A percentile compares a stretch with the other conserved stretches of the same genome.
Evolutionary conservation across 2,329 filamentous ascomycete species (phyloP).

Genomic region (Pezicula rhizophila): DNA sequence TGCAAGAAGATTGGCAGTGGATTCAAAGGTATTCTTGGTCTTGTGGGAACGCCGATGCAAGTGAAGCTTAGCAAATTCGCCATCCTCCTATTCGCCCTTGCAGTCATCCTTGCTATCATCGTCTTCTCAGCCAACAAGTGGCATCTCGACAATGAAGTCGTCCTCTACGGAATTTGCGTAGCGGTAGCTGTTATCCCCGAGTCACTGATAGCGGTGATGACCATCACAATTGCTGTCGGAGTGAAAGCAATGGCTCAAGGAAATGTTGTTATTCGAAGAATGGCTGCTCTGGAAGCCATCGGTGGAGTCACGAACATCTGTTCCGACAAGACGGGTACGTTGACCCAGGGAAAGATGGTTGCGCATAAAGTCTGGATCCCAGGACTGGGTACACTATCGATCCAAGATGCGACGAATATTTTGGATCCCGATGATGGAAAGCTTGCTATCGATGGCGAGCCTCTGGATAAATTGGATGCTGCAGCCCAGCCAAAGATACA

Average conservation of each 20-base stretch:
- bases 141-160: constrained; percentile 47
- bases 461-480: too few relatives aligned
- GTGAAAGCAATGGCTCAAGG: constrained; percentile 59
- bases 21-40: constrained; percentile 49
- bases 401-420: constrained; percentile 51
- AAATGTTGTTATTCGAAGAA: constrained; percentile 60
- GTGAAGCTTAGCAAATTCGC: constrained; percentile 82
- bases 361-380: constrained; percentile 56
- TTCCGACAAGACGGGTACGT: constrained; percentile 64
- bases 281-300: constrained; percentile 60
- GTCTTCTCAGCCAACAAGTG: constrained; percentile 56
- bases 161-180: constrained; percentile 56
- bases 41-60: constrained; percentile 77
- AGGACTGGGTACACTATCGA: constrained; percentile 43
- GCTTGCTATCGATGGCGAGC: constrained; percentile 35
- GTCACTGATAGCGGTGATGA: constrained; percentile 63
- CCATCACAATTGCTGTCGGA: constrained; percentile 64
- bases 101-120: constrained; percentile 52
- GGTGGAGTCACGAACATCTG: constrained; percentile 67
- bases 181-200: constrained; percentile 62
- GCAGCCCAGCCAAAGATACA: too few relatives aligned
- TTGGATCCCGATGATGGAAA: constrained; percentile 55
- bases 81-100: constrained; percentile 70
- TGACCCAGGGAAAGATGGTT: constrained; percentile 45
- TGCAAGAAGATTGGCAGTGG: constrained; percentile 40